These are phyloP conservation scores for Rutstroemia sp. DNA, from an alignment of 2,329 filamentous ascomycete species.

Conservation along the genomic window DNA sequence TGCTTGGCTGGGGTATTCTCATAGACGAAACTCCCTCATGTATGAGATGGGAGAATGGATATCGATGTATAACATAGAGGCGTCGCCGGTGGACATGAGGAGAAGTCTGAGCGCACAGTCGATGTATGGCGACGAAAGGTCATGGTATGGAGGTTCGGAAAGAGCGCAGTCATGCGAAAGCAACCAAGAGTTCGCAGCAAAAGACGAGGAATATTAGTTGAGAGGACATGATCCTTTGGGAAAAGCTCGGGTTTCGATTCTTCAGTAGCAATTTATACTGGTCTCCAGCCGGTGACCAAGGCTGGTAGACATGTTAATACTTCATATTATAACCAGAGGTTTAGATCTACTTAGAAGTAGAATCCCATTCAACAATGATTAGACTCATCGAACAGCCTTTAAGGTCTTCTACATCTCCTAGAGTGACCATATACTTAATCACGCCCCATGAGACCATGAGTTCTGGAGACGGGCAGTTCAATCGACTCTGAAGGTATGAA, in stretches of 20 bases:
- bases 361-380: too few species aligned
- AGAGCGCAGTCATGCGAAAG: not conserved
- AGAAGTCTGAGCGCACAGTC: not conserved
- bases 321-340: too few species aligned
- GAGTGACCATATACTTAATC: too few species aligned
- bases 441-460: too few species aligned
- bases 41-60: slow-evolving; percentile 4
- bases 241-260: not conserved
- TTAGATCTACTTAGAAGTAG: too few species aligned
- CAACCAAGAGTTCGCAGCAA: not conserved
- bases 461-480: too few species aligned
- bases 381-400: too few species aligned
- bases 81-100: not conserved
- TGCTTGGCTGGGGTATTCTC: slow-evolving; percentile 1
- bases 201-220: not conserved
- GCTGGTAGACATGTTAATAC: too few species aligned
- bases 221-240: not conserved
- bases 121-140: not conserved
- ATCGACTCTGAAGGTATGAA: too few species aligned
- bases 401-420: too few species aligned
- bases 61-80: not conserved
- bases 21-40: not conserved
- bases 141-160: not conserved
- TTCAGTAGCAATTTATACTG: not conserved
- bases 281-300: too few species aligned